These are phyloP conservation scores for Oryza punctata DNA, from an alignment of 176 grass and related monocot species.

Conservation along the genomic window DNA sequence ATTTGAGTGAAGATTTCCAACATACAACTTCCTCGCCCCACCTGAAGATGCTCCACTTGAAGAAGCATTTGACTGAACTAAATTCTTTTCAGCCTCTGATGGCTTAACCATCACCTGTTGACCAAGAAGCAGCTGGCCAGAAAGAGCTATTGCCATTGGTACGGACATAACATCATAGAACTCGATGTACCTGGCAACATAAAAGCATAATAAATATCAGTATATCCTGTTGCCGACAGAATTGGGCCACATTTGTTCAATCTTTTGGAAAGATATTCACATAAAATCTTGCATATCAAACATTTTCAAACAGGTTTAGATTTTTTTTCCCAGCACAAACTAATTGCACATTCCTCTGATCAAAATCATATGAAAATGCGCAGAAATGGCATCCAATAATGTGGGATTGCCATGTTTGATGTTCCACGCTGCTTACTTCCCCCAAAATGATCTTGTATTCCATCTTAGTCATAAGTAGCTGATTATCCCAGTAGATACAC, in stretches of 20 bases:
- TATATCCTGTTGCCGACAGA: not conserved
- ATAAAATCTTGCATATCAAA: constrained; percentile 13
- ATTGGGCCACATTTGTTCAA: not conserved
- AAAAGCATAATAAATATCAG: constrained; percentile 26
- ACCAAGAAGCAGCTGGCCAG: constrained; percentile 76
- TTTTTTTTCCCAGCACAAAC: constrained; percentile 3
- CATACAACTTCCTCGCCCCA: constrained; percentile 90
- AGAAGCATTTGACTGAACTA: constrained; percentile 81
- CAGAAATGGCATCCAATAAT: constrained; percentile 3
- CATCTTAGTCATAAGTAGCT: constrained; percentile 46
- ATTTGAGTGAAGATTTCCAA: constrained; percentile 95
- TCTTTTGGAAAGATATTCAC: not conserved
- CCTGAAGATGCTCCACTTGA: constrained; percentile 70
- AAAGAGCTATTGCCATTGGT: constrained; percentile 96
- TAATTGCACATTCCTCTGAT: not conserved
- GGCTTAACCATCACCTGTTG: constrained; percentile 93
- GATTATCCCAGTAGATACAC: constrained; percentile 51
- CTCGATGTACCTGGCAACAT: constrained; percentile 82
- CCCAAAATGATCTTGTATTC: constrained; percentile 43
- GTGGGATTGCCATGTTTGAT: constrained; percentile 16
- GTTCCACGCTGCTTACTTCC: constrained; percentile 34
- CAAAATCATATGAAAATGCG: constrained; percentile 22
- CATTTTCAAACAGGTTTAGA: not conserved
- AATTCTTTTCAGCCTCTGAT: constrained; percentile 97
- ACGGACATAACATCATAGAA: constrained; percentile 99